These are phyloP conservation scores for Cyclocybe cylindracea DNA, from an alignment of 768 basidiomycete species.

Conservation along the genomic window DNA sequence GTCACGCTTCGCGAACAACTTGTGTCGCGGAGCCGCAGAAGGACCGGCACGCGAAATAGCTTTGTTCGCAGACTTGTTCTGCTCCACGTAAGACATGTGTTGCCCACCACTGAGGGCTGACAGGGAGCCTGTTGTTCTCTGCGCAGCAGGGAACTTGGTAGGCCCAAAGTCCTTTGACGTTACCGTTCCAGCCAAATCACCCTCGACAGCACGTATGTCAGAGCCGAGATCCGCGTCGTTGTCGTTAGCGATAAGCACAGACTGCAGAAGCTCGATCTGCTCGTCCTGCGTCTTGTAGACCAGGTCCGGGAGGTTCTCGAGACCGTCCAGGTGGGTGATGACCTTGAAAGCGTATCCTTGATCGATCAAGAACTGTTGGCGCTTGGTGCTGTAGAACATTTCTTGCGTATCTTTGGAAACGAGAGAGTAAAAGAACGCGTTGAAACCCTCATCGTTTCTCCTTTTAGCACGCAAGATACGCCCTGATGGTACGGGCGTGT, in stretches of 20 bases:
- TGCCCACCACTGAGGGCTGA: constrained; percentile 85
- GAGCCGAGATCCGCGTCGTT: constrained; percentile 85
- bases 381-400: constrained; percentile 99
- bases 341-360: constrained; percentile 99
- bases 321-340: constrained; percentile 94
- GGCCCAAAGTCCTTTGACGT: constrained; percentile 88
- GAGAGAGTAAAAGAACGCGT: constrained; percentile 99
- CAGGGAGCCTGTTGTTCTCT: constrained; percentile 80
- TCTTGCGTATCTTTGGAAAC: constrained; percentile 99
- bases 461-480: constrained; percentile 97
- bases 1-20: constrained; percentile 82
- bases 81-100: constrained; percentile 91
- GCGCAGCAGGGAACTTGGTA: constrained; percentile 64
- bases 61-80: constrained; percentile 90
- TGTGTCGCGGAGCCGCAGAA: constrained; percentile 56
- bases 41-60: constrained; percentile 55
- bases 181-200: constrained; percentile 82
- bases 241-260: constrained; percentile 89
- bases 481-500: constrained; percentile 43
- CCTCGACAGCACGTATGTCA: constrained; percentile 82
- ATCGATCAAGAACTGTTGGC: constrained; percentile 98
- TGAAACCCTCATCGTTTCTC: constrained; percentile 98
- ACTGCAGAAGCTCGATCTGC: constrained; percentile 95
- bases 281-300: constrained; percentile 91
- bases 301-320: constrained; percentile 81